Conservation (phyloP, 768 basidiomycete species). For the Boletus barrowsii region DNA sequence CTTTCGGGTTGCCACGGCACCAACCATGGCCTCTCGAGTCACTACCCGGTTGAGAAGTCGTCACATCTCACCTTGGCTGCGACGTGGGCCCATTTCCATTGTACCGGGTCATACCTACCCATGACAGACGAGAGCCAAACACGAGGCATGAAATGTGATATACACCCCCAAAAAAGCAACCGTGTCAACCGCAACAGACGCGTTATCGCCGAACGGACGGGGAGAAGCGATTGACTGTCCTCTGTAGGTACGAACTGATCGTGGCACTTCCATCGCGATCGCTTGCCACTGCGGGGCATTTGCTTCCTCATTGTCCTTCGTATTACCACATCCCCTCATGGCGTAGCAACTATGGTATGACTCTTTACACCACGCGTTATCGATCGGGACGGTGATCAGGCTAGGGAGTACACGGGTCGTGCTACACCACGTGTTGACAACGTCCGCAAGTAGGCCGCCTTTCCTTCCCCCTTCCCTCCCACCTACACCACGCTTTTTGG, state of each 20-base stretch:
- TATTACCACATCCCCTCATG: constrained; percentile 3
- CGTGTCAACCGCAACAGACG: not conserved
- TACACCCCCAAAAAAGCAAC: not conserved
- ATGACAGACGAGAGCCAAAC: constrained; percentile 4
- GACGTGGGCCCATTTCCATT: constrained; percentile 4
- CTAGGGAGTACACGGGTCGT: not conserved
- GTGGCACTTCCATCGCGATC: not conserved
- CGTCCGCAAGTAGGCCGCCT: not conserved
- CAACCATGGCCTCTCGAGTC: constrained; percentile 9
- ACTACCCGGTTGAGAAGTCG: constrained; percentile 9
- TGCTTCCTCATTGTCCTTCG: constrained; percentile 19
- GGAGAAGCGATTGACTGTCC: constrained; percentile 16
- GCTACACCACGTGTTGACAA: constrained; percentile 8
- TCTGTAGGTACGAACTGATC: constrained; percentile 6
- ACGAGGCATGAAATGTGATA: constrained; percentile 14
- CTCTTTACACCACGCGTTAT: not conserved
- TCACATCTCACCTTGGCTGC: constrained; percentile 14
- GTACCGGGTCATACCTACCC: constrained; percentile 15
- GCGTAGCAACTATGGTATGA: constrained; percentile 1
- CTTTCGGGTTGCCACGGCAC: constrained; percentile 9
- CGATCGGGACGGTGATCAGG: not conserved
- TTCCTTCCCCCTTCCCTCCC: too few relatives aligned
- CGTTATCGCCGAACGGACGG: constrained; percentile 18
- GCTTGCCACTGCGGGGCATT: constrained; percentile 5
- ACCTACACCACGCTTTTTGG: too few relatives aligned